These are phyloP conservation scores for Ceratocystis lukuohia DNA, from an alignment of 2,329 filamentous ascomycete species.

Conservation along the genomic window DNA sequence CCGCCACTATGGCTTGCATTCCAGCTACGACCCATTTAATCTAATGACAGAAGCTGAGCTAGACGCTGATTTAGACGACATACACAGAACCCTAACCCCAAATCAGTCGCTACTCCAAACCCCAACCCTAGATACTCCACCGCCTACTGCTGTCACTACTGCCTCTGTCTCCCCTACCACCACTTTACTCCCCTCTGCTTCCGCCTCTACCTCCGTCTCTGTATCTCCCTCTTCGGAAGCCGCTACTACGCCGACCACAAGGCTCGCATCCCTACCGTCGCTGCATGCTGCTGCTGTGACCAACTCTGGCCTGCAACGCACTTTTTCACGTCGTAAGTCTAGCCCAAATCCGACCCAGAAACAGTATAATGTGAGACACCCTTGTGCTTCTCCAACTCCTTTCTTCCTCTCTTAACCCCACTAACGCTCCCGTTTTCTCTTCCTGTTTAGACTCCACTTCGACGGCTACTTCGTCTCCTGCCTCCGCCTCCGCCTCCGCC, in stretches of 20 bases:
- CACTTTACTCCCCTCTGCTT: neutral
- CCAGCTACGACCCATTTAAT: neutral
- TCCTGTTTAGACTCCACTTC: neutral
- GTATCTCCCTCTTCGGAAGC: neutral
- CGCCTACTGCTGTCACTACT: neutral
- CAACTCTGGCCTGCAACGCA: constrained; percentile 60
- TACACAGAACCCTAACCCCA: neutral
- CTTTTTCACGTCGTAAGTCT: constrained; percentile 43
- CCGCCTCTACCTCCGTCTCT: neutral
- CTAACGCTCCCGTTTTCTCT: neutral
- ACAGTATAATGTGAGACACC: neutral
- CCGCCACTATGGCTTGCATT: neutral
- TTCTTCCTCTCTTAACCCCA: neutral
- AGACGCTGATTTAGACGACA: neutral
- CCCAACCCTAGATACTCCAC: neutral
- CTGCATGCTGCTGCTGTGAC: constrained; percentile 64
- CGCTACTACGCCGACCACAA: neutral
- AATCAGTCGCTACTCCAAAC: neutral
- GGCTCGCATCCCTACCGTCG: constrained; percentile 29
- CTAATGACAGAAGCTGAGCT: neutral
- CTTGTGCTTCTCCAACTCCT: neutral
- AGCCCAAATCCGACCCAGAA: neutral
- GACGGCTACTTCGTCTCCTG: constrained; percentile 6
- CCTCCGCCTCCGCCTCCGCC: neutral
- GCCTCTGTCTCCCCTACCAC: neutral